Conservation (phyloP, 164 flowering plant genomes). For the Vitis labrusca region DNA sequence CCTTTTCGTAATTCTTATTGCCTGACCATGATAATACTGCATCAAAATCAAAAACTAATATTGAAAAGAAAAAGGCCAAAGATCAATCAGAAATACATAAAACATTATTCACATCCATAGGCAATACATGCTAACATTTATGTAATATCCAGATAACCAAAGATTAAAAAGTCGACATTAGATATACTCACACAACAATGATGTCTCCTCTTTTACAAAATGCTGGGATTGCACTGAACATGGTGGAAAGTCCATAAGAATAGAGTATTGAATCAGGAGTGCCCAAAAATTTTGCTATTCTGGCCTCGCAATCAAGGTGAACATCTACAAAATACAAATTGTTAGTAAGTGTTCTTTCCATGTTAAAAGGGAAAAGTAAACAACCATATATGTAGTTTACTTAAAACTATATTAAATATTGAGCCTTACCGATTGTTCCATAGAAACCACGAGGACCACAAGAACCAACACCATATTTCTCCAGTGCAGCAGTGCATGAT, state of each 20-base stretch:
- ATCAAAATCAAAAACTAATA: too few species aligned
- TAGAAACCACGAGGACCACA: constrained; percentile 99
- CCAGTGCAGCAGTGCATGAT: constrained; percentile 83
- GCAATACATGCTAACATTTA: background rate
- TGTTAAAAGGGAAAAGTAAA: background rate
- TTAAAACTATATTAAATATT: background rate
- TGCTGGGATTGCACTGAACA: constrained; percentile 97
- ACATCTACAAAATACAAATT: constrained; percentile 55
- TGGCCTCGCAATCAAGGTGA: constrained; percentile 97
- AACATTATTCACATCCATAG: too few species aligned
- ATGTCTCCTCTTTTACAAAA: constrained; percentile 92
- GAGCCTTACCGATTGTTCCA: constrained; percentile 89
- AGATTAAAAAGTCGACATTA: background rate
- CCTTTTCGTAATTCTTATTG: too few species aligned
- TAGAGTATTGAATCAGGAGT: constrained; percentile 96
- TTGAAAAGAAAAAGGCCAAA: too few species aligned
- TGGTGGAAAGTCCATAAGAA: constrained; percentile 95
- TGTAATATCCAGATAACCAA: background rate
- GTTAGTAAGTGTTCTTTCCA: constrained; percentile 5
- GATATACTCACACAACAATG: constrained; percentile 80
- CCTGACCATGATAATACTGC: too few species aligned
- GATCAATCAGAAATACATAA: too few species aligned
- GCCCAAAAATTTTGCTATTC: constrained; percentile 87
- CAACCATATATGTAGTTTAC: too few species aligned
- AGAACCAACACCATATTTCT: constrained; percentile 98